Percentiles rank a stretch among this genome's conserved stretches.
Conservation (phyloP, 2,329 filamentous ascomycete genomes). For the Orbilia oligospora region DNA sequence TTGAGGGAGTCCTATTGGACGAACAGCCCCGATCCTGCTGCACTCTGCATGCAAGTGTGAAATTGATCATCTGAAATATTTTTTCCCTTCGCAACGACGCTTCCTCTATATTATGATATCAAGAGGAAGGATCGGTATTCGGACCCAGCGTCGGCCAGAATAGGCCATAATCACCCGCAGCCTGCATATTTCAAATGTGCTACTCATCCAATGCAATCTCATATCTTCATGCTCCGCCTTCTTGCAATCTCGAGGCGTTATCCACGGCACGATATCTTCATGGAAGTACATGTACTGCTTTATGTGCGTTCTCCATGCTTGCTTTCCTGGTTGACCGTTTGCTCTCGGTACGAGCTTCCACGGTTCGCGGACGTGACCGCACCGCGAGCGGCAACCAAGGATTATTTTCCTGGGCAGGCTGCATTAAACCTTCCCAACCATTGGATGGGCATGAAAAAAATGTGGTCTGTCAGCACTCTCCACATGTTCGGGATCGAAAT, state of each 20-base stretch:
- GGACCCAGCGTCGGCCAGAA: conserved; percentile 34
- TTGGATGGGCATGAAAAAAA: conserved; percentile 23
- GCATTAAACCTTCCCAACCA: conserved; percentile 19
- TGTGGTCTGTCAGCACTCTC: conserved; percentile 33
- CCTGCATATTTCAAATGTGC: conserved; percentile 24
- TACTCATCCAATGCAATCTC: conserved; percentile 29
- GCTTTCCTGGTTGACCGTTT: conserved; percentile 34
- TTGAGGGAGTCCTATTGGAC: conserved; percentile 36
- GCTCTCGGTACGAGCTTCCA: conserved; percentile 26
- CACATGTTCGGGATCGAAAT: conserved; percentile 51
- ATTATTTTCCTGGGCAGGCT: conserved; percentile 45
- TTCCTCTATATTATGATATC: conserved; percentile 36
- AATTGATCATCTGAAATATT: conserved; percentile 58
- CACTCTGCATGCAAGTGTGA: conserved; percentile 59
- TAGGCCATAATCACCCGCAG: conserved; percentile 30
- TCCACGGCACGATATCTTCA: conserved; percentile 27
- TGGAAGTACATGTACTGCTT: neutral
- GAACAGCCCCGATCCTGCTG: conserved; percentile 49
- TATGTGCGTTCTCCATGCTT: conserved; percentile 5
- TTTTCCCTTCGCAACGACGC: conserved; percentile 1
- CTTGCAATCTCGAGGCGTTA: conserved; percentile 26
- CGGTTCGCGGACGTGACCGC: conserved; percentile 46
- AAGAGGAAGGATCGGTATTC: conserved; percentile 55
- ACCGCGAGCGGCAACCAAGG: conserved; percentile 45
- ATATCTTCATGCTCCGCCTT: conserved; percentile 29